phyloP scores from a whole-genome alignment of 225 moss, liverwort and hornwort species.

The Antitrichia curtipendula region DNA sequence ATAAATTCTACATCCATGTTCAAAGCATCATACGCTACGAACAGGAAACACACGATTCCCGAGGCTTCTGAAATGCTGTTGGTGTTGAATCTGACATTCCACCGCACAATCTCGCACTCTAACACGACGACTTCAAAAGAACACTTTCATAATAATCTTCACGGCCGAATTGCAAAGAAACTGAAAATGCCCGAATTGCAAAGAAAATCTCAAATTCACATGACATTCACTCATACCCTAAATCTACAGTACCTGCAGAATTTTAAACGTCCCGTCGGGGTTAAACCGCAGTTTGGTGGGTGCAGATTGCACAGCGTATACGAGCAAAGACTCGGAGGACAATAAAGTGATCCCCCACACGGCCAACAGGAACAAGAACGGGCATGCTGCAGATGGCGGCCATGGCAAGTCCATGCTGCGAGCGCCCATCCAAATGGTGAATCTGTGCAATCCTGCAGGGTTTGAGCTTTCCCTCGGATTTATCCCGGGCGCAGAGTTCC shows the following conservation, averaged over 20 bases:
- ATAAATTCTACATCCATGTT: not conserved
- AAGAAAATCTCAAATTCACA: not conserved
- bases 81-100: not conserved
- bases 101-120: not conserved
- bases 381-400: not conserved
- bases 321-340: not conserved
- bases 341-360: not conserved
- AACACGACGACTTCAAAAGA: not conserved
- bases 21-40: not conserved
- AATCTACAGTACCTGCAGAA: conserved; percentile 45
- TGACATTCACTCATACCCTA: not conserved
- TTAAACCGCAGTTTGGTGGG: conserved; percentile 45
- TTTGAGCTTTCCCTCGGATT: not conserved
- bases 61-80: not conserved
- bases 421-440: not conserved
- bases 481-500: not conserved
- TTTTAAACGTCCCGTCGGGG: conserved; percentile 59
- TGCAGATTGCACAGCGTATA: conserved; percentile 3
- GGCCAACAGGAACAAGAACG: not conserved
- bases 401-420: not conserved
- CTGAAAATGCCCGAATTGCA: not conserved
- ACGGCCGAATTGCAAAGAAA: too few relatives aligned
- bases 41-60: not conserved
- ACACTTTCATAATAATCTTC: not conserved
- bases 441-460: not conserved